Conservation (phyloP, 78 protist genomes). For the Salpingoeca rosetta region DNA sequence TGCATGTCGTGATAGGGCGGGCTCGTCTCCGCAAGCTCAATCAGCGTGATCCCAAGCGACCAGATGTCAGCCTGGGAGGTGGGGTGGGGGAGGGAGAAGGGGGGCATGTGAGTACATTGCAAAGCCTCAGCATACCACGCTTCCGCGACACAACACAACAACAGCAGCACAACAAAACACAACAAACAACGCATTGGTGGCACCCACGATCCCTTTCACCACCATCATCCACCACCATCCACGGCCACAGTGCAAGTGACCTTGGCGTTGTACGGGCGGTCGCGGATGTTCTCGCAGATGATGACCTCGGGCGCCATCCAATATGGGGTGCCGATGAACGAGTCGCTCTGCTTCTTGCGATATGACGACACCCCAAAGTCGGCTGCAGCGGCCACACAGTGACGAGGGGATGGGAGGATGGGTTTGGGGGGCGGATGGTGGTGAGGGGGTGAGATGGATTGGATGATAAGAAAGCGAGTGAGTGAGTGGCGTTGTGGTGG, state of each 20-base stretch:
- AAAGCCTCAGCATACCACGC: background rate
- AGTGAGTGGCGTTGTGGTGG: too few relatives aligned
- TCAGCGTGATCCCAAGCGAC: slow-evolving; percentile 72
- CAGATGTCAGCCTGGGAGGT: slow-evolving; percentile 48
- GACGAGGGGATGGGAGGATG: too few relatives aligned
- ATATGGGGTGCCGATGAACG: slow-evolving; percentile 77
- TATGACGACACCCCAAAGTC: slow-evolving; percentile 84
- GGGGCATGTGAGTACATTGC: background rate
- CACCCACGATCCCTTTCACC: too few relatives aligned
- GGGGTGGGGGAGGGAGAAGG: background rate
- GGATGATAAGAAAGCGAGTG: too few relatives aligned
- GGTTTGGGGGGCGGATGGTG: too few relatives aligned
- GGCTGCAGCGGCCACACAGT: slow-evolving; percentile 13
- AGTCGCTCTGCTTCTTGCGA: slow-evolving; percentile 9
- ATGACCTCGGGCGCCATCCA: slow-evolving; percentile 56
- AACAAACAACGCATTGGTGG: too few relatives aligned
- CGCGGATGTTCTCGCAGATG: slow-evolving; percentile 16
- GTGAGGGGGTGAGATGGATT: too few relatives aligned
- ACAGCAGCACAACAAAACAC: too few relatives aligned
- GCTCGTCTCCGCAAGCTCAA: slow-evolving; percentile 46
- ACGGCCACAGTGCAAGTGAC: background rate
- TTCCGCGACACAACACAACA: background rate
- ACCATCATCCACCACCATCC: background rate
- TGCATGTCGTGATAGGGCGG: slow-evolving; percentile 53
- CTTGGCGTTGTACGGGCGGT: background rate